A percentile compares a stretch with the other conserved stretches of the same genome.
These are phyloP conservation scores for Arthromyces matolae DNA, from an alignment of 768 basidiomycete genomes.

Conservation along the genomic window DNA sequence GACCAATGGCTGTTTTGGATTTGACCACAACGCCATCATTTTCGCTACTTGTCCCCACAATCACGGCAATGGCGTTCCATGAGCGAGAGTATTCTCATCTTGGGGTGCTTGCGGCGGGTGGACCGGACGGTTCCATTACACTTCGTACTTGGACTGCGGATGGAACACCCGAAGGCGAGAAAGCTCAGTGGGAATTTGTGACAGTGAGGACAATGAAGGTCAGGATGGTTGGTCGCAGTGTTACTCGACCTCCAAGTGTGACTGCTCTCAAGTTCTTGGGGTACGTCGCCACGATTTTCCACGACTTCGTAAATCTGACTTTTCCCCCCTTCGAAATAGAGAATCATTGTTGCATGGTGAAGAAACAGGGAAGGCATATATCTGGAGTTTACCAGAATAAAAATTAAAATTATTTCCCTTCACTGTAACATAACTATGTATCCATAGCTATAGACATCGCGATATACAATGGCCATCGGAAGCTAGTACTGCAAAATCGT, in stretches of 20 bases:
- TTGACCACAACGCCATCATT: slow-evolving; percentile 44
- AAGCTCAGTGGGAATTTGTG: slow-evolving; percentile 72
- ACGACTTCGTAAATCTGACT: neutral
- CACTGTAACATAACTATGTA: too few relatives aligned
- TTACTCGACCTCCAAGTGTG: slow-evolving; percentile 49
- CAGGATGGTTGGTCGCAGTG: slow-evolving; percentile 33
- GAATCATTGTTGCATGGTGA: slow-evolving; percentile 23
- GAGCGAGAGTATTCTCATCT: slow-evolving; percentile 82
- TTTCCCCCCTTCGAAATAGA: slow-evolving; percentile 13
- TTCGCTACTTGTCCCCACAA: slow-evolving; percentile 44
- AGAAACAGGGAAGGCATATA: slow-evolving; percentile 25
- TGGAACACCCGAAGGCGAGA: slow-evolving; percentile 60
- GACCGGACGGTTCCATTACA: slow-evolving; percentile 69
- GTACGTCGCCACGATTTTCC: slow-evolving; percentile 36
- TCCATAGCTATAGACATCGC: too few relatives aligned
- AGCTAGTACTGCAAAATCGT: too few relatives aligned
- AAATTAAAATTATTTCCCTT: too few relatives aligned
- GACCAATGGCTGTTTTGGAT: slow-evolving; percentile 70
- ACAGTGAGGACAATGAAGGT: slow-evolving; percentile 66
- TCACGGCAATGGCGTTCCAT: slow-evolving; percentile 81
- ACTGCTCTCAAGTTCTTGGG: slow-evolving; percentile 82
- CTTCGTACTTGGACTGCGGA: slow-evolving; percentile 86
- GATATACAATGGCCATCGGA: too few relatives aligned
- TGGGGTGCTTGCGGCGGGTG: slow-evolving; percentile 79
- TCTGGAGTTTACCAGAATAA: slow-evolving; percentile 23